Conservation (phyloP, 2,329 filamentous ascomycete species). For the Aspergillus alliaceus region DNA sequence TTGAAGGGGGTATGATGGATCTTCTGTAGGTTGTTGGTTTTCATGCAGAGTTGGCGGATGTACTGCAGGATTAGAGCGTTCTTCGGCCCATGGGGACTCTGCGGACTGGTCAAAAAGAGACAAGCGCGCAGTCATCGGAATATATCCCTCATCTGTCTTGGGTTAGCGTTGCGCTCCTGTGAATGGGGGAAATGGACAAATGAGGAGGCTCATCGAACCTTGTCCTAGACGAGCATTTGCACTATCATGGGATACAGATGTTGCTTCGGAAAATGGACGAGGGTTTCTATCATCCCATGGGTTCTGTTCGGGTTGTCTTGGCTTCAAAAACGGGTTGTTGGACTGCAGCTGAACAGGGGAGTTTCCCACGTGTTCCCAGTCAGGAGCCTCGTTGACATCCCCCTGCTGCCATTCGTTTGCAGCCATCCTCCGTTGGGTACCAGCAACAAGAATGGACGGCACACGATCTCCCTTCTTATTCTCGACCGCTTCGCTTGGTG, state of each 20-base stretch:
- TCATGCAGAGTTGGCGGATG: conserved; percentile 11
- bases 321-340: conserved; percentile 42
- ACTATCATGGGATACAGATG: conserved; percentile 20
- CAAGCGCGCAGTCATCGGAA: conserved; percentile 41
- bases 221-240: conserved; percentile 33
- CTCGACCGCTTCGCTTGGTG: conserved; percentile 3
- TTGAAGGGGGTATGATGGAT: neutral
- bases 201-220: conserved; percentile 21
- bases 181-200: neutral
- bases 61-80: conserved; percentile 13
- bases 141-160: conserved; percentile 34
- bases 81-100: conserved; percentile 29
- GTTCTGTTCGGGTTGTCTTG: conserved; percentile 22
- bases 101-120: conserved; percentile 34
- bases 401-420: conserved; percentile 23
- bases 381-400: conserved; percentile 9
- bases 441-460: conserved; percentile 23
- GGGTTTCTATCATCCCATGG: conserved; percentile 20
- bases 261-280: conserved; percentile 14
- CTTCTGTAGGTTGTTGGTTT: conserved; percentile 7
- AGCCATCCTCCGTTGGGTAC: conserved; percentile 20
- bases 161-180: neutral
- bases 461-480: conserved; percentile 16
- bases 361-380: conserved; percentile 21
- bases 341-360: conserved; percentile 34